Evolutionary conservation across 73 alveolate species (phyloP), one percentile per base, ranked within the genome.

Genomic region (Stentor coeruleus): DNA sequence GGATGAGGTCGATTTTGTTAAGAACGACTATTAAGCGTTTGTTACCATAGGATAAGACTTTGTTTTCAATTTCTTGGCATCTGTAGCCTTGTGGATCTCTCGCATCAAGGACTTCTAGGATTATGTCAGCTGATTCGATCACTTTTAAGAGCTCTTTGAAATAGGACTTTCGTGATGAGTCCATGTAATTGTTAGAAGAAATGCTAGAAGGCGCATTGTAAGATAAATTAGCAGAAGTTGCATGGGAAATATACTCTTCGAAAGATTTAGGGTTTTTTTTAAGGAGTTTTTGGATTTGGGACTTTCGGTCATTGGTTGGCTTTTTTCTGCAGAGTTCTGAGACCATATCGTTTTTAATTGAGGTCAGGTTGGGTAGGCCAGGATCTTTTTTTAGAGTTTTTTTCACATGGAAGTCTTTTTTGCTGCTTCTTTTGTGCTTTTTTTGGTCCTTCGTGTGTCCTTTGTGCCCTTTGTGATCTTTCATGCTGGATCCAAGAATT

Each of bases 71-170:
- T 75, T 90, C 96, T 84, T 86, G 89, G 72, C 95, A 88, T 85
- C 99, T 91, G 84, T 98, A 95, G 39, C 96, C 94, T 84, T 87
- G 84, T 26, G 99, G 99, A 84, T 97, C 99, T 94, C 99, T 90
- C 35, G 99, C 97, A 91, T 97, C 99, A 35, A 97, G 87, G 33
- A 97, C 99, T 83, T 95, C 97, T n/a, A 97, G 76, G 39, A 97
- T 85, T 55, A 96, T 97, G 91, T 97, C 99, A 4, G 99, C 88
- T 72, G 95, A 90, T 75, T 97, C 98, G 81, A 94, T 86, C 35
- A 97, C 99, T 76, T 91, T 91, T 41, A 94, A 93, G 59, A 96
- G 88, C 42, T 94, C 95, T 81, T 92, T 95, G 59, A 88, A 81
- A 82, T 89, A 97, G 36, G 97, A 96, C 88, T 92, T 93, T 84